A percentile compares a stretch with the other conserved stretches of the same genome.
phyloP scores from a whole-genome alignment of 75 land plant genomes.

The Cryptomeria japonica region DNA sequence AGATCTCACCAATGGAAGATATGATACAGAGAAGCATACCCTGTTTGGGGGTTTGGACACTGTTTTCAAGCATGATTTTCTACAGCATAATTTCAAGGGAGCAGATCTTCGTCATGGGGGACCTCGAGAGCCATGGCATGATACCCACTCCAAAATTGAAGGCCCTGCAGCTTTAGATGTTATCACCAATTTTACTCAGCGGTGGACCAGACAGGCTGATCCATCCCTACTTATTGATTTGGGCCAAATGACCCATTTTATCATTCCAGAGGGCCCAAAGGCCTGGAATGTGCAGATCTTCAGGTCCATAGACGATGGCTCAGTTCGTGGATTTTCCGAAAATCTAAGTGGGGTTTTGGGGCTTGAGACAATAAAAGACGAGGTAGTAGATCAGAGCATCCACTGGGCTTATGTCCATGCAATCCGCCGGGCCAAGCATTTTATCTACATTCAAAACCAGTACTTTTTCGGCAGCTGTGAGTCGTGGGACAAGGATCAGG shows the following conservation, averaged over 20 bases:
- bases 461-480: constrained; percentile 84
- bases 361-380: constrained; percentile 30
- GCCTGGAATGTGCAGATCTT: constrained; percentile 80
- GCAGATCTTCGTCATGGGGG: constrained; percentile 41
- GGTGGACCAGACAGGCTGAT: constrained; percentile 37
- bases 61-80: constrained; percentile 41
- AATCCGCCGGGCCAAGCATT: constrained; percentile 74
- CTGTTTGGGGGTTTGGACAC: constrained; percentile 40
- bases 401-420: constrained; percentile 84
- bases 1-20: constrained; percentile 53
- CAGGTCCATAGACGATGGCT: constrained; percentile 73
- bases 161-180: constrained; percentile 62
- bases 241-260: background rate
- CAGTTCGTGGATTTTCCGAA: constrained; percentile 32
- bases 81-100: constrained; percentile 27
- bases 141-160: constrained; percentile 39
- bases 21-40: constrained; percentile 53
- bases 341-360: constrained; percentile 24
- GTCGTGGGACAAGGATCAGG: constrained; percentile 59
- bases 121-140: constrained; percentile 70
- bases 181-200: constrained; percentile 46
- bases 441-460: constrained; percentile 90
- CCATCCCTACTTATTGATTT: background rate
- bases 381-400: constrained; percentile 52
- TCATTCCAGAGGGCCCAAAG: constrained; percentile 15